Evolutionary conservation across 2,329 filamentous ascomycete species (phyloP), one percentile per base, ranked within the genome.

Genomic region (Blastomyces emzantsi): DNA sequence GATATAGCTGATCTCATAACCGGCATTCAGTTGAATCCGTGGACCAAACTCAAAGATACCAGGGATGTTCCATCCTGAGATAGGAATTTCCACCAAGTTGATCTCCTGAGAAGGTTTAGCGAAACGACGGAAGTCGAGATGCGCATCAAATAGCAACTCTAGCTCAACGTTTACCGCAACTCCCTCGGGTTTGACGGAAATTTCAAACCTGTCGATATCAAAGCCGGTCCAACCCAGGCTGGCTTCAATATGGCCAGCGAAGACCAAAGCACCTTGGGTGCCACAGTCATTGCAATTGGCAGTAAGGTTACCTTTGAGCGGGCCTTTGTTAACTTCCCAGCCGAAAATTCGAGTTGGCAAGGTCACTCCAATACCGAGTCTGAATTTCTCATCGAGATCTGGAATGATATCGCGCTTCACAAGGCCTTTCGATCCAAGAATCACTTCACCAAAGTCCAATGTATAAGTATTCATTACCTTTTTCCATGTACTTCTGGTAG

Each of bases 1-100:
- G 41, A 63, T 61, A 61, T 63, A 63, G 25, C 45, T 49, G 30
- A 63, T 61, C 47, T 54, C 56, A 47, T 61, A 60, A 7, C 62
- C 62, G 11, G 62, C 62, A 60, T 63, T 63, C 17, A 63, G 41
- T 45, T 63, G 45, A 45, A 63, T 63, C 9, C 52, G 56, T 8
- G 62, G 62, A 22, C 62, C 62, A 55, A 63, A 63, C 25, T 60
- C 57, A 36, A 63, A 54, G 33, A 63, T 52, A 30, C 58, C 49
- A 61, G 62, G 62, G 15, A 63, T 63, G 19, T 63, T 63, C 62
- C 62, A 63, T 60, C 62, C 62, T 39, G 47, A 47, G 17, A 63
- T 41, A 11, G 62, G 62, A 33, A 63, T 60, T 19, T 63, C 56
- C 3, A 63, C 57, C 33, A 63, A 39, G 6, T 33, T 63, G 28